Evolutionary conservation across 139 green algal species (phyloP), one percentile per base, ranked within the genome.

Genomic region (Picochlorum sp.): DNA sequence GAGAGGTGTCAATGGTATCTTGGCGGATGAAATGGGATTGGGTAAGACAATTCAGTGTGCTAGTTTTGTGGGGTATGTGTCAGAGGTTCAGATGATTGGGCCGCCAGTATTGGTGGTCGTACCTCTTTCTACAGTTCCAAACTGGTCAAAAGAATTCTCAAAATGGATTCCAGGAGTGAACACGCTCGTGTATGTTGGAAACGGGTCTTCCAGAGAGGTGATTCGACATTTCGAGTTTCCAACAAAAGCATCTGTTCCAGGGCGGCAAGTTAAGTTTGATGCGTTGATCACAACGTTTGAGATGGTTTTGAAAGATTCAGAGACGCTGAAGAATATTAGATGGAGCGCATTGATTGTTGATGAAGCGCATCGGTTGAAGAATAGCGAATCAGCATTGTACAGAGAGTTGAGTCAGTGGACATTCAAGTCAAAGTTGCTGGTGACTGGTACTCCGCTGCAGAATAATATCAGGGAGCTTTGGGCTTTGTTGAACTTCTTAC

Each of bases 21-120:
- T 98, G 67, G 92, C 92, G 2, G 91, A 97, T 68, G 92, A 98
- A 75, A 96, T 97, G 90, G 85, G 74, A 6, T 83, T 87, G 49
- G 81, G 85, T 65, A 95, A 95, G 71, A 95, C 85, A 3, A 71
- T 96, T 16, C 90, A 97, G 80, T 83, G 87, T 56, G 3, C 66
- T 2, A n/a, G 51, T 15, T 20, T 38, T 67, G 45, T 49, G 15
- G 44, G 20, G 6, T 30, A 65, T 31, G 13, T 26, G 7, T 30
- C 57, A 65, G 58, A 56, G n/a, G 23, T 15, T n/a, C 20, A 26
- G 20, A 23, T 11, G 15, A 31, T 31, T 34, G 57, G 20, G 18
- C 13, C 60, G 62, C 88, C 89, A 1, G 74, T 85, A 64, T 72
- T 96, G 61, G 66, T 96, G 41, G 82, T 91, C 10, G 88, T 88